These are phyloP conservation scores for Penicillium sp. DNA, from an alignment of 2,329 filamentous ascomycete species.

Conservation along the genomic window DNA sequence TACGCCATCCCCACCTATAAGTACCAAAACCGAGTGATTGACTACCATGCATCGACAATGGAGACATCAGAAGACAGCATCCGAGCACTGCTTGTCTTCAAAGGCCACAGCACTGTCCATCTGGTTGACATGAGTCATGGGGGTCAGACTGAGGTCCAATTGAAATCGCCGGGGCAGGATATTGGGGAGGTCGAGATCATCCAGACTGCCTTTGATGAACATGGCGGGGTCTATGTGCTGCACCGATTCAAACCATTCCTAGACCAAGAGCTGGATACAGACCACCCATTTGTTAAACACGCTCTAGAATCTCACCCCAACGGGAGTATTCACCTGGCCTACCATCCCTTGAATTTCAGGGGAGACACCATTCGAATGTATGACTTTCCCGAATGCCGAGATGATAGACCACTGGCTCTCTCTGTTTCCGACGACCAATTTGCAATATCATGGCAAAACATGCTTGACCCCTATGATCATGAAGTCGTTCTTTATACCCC, in stretches of 20 bases:
- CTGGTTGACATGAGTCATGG: slow-evolving; percentile 21
- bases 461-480: slow-evolving; percentile 13
- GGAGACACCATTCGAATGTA: slow-evolving; percentile 18
- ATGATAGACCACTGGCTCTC: slow-evolving; percentile 27
- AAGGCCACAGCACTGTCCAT: slow-evolving; percentile 24
- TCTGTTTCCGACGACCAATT: slow-evolving; percentile 21
- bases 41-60: slow-evolving; percentile 30
- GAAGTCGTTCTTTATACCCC: slow-evolving; percentile 27
- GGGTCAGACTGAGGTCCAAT: slow-evolving; percentile 9
- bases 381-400: slow-evolving; percentile 23
- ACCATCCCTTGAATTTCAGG: slow-evolving; percentile 18
- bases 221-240: slow-evolving; percentile 25
- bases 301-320: slow-evolving; percentile 20
- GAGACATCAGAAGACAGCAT: slow-evolving; percentile 13
- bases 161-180: slow-evolving; percentile 20
- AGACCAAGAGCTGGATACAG: slow-evolving; percentile 15
- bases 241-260: slow-evolving; percentile 25
- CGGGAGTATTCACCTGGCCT: slow-evolving; percentile 23
- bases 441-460: slow-evolving; percentile 34
- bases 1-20: slow-evolving; percentile 25
- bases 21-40: slow-evolving; percentile 22
- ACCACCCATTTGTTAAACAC: slow-evolving; percentile 30
- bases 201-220: slow-evolving; percentile 23
- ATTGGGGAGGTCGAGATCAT: slow-evolving; percentile 27
- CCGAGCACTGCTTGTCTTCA: slow-evolving; percentile 24